These are phyloP conservation scores for Coemansia sp. DNA, from an alignment of 192 early-diverging fungal genomes.

Conservation along the genomic window DNA sequence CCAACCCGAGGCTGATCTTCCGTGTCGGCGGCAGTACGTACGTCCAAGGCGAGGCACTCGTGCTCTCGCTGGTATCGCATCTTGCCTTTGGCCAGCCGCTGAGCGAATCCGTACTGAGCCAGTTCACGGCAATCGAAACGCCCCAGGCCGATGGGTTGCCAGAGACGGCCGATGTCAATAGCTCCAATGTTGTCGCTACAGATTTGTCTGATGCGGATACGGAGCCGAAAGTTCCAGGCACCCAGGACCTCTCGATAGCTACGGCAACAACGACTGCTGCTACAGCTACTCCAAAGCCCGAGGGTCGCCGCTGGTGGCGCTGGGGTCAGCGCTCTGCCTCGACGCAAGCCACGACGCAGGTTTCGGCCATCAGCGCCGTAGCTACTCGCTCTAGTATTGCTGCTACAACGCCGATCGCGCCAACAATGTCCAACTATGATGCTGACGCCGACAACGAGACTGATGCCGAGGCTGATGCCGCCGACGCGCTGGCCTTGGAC, in stretches of 20 bases:
- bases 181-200: neutral
- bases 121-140: neutral
- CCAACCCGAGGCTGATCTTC: conserved; percentile 34
- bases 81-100: conserved; percentile 38
- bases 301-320: conserved; percentile 44
- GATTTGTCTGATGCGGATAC: too few species aligned
- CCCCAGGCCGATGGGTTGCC: neutral
- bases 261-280: too few species aligned
- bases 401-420: neutral
- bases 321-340: conserved; percentile 33
- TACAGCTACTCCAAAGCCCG: conserved; percentile 11
- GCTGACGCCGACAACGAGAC: too few species aligned
- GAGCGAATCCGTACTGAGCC: neutral
- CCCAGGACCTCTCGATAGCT: too few species aligned
- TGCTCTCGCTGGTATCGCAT: conserved; percentile 40
- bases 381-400: neutral
- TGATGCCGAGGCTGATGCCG: too few species aligned
- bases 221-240: too few species aligned
- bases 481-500: too few species aligned
- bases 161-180: neutral
- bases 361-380: neutral
- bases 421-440: neutral
- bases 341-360: conserved; percentile 4
- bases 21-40: conserved; percentile 16
- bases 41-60: conserved; percentile 35